Base-by-base conservation (phyloP, 345 rosid genomes). In the Bruguiera gymnorhiza region DNA sequence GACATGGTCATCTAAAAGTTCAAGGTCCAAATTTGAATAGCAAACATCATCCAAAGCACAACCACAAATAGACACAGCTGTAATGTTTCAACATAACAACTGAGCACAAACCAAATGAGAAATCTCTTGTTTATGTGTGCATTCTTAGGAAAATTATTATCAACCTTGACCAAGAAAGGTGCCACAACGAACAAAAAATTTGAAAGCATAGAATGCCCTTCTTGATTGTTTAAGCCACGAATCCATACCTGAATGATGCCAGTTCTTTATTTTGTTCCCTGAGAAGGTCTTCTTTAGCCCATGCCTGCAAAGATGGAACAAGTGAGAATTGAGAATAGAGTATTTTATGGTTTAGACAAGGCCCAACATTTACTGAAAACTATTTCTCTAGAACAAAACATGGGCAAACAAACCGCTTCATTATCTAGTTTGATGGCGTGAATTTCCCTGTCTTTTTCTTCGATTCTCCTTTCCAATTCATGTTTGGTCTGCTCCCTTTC, bases 251-350 rank as follows among this genome's bases (percentile, higher is more conserved):
- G 80, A 86, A 87, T 58, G 92, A 82, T 65, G 89, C 90, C 62
- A 95, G 77, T 77, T 95, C 99, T 75, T 90, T 90, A 61, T 87
- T 90, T 74, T 92, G 97, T 79, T 92, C 97, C 75, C 91, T 86
- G 15, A 95, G 79, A 63, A 92, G 89, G 71, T 86, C 98, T 73
- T 95, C 98, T 77, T 92, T 95, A n/a, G 89, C 99, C 99, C 99
- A 92, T 13, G 89, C 91, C 99, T 95, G 66, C 53, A 43, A 63
- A 23, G 36, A 78, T 67, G 37, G 62, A 18, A 73, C 9, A 63
- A 72, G 64, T 62, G 50, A 29, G 6, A 53, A 50, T 61, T 62
- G 50, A 29, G 6, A 53, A 50, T 61, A 71, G 15, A 56, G 54
- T 43, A 76, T 56, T 27, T 55, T 24, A 78, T 11, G 50, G 36